Evolutionary conservation across 129 eudicot species (phyloP), one percentile per base, ranked within the genome.

Genomic region (Logfia minima): DNA sequence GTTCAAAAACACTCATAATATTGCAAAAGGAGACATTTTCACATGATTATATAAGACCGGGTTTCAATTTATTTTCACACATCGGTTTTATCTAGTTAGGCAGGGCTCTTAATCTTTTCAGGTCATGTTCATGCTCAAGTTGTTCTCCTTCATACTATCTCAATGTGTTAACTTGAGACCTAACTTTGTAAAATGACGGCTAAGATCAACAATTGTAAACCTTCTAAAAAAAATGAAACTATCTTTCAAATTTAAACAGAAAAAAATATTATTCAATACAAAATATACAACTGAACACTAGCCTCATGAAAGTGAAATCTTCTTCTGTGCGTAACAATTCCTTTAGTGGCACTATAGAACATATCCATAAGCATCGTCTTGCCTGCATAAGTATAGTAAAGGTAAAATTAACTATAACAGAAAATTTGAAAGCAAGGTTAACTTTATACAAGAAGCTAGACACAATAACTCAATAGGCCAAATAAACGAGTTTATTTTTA

Each of bases 341-440:
- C 96, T 83, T 94, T 91, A 17, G 97, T 89, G 66, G 98, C 88
- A 43, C 82, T 78, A 86, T 84, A 91, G 76, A 94, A 94, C 97
- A 94, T 91, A 80, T 94, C 98, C 97, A 94, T 91, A 37, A 94
- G 96, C 97, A 94, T 94, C 18, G 97, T 94, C 79, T 94, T 94
- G 10, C 98, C 98, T 94, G 56, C 71, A 88, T 19, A 53, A 48
- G 28, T 67, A 62, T 41, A 48, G 21, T 10, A 28, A 37, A 73
- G 35, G 7, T 55, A 45, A 63, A 58, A 63, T 19, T 37, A 24
- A 28, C 9, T 56, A 66, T 32, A 75, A 1, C 14, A 53, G 21
- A 41, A 69, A 67, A 67, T 22, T 66, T 26, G 18, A 17, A 67
- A 67, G 72, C 48, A 32, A 4, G 63, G 26, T n/a, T 68, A 41